phyloP scores from a whole-genome alignment of 257 asterid genomes.

The Solanum paucissectum region DNA sequence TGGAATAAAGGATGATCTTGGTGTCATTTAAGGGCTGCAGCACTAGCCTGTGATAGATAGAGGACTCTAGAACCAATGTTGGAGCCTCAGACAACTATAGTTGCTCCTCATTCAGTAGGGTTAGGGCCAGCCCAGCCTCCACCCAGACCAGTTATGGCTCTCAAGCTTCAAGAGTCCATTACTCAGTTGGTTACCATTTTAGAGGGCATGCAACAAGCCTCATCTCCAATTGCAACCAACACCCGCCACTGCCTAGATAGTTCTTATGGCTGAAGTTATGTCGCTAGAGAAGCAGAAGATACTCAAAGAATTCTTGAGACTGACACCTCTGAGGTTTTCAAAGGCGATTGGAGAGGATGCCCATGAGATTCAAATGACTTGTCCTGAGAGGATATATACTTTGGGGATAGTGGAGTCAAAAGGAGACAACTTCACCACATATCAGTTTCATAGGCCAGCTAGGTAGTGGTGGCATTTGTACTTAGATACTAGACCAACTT shows the following conservation, averaged over 20 bases:
- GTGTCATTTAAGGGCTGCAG: neutral
- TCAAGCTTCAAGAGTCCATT: neutral
- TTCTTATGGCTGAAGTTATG: neutral
- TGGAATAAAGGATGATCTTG: neutral
- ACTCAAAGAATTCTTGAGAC: neutral
- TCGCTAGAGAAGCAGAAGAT: neutral
- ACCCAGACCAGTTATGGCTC: neutral
- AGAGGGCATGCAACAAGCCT: neutral
- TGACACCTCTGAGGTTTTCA: neutral
- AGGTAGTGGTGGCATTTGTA: neutral
- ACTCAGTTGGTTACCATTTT: neutral
- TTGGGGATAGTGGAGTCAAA: neutral
- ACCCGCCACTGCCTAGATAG: neutral
- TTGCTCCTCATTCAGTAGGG: no score
- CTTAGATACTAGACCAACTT: no score
- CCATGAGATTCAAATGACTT: no score
- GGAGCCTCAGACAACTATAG: neutral
- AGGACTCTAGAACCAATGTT: neutral
- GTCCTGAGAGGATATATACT: neutral
- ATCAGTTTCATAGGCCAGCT: neutral
- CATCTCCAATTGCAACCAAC: neutral
- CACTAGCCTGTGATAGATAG: neutral
- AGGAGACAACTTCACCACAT: neutral
- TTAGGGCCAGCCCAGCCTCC: neutral
- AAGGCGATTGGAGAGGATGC: neutral